Base-by-base conservation (phyloP, 192 early-diverging fungal species). In the Linnemannia schmuckeri region DNA sequence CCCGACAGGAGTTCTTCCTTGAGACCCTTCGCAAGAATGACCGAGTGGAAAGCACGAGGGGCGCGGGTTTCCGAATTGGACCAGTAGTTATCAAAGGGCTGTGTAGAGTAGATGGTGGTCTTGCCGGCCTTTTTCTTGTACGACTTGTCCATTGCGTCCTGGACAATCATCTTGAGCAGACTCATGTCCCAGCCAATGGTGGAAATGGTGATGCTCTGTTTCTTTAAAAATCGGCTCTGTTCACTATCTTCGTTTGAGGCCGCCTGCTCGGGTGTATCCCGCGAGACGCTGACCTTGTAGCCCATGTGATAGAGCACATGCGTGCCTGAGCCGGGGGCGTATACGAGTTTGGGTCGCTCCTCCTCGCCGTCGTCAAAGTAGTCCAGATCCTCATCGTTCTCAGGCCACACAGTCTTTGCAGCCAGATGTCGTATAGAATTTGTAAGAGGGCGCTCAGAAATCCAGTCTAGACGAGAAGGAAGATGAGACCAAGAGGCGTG, bases 11-110 rank as follows among this genome's bases (percentile, higher is more conserved):
- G 76, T 18, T 75, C 69, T 72, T 91, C 90, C 47, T 91, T 91
- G 66, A 89, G 90, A 30, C 88, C 90, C 22, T 87, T 71, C 9
- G 89, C 88, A 75, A 91, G 79, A 44, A 91, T 79, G 5, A 91
- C 90, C 24, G 87, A 84, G 30, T 89, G 88, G 81, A 89, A 89
- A 22, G 83, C 78, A n/a, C 90, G 84, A 74, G 87, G 84, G 44
- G 85, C 78, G n/a, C 84, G 84, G 33, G 84, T 81, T 9, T 75
- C 63, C 2, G 84, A 81, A 44, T 57, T 72, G 7, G 84, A 87
- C 84, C 84, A 87, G 72, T 87, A 87, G 30, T 41, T 87, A 44
- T 87, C 84, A 54, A 81, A 87, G 15, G 84, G 84, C 66, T 87
- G 84, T 5, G 74, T 81, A 37, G 84, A 78, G 75, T 87, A 87